These are phyloP conservation scores for Lathyrus sativus DNA, from an alignment of 306 rosid species.

Conservation along the genomic window DNA sequence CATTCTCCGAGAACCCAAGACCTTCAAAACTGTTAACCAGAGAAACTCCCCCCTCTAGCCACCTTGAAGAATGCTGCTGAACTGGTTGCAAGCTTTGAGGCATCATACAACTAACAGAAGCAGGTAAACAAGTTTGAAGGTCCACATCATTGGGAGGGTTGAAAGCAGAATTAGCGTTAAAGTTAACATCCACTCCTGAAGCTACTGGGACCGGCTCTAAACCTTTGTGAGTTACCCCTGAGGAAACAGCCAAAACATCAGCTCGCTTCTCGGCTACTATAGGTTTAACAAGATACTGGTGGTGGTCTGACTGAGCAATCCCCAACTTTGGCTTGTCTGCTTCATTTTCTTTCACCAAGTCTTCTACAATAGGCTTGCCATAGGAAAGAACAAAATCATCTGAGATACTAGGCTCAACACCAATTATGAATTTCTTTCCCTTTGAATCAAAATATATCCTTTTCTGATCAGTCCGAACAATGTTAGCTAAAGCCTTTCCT, in stretches of 20 bases:
- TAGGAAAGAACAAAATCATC: conserved; percentile 50
- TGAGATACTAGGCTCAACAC: conserved; percentile 53
- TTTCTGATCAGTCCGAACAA: conserved; percentile 68
- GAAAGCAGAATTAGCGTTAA: conserved; percentile 39
- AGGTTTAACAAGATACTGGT: conserved; percentile 67
- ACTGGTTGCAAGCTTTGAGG: conserved; percentile 58
- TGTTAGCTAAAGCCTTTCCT: conserved; percentile 74
- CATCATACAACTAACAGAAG: conserved; percentile 43
- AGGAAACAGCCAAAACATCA: conserved; percentile 43
- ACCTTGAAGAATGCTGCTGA: conserved; percentile 57
- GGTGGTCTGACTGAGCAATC: conserved; percentile 46
- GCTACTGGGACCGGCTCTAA: conserved; percentile 45
- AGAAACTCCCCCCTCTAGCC: conserved; percentile 59
- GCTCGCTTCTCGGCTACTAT: conserved; percentile 65
- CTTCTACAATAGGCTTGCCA: conserved; percentile 42
- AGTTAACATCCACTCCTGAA: conserved; percentile 48
- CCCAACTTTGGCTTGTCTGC: conserved; percentile 46
- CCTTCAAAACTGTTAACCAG: conserved; percentile 60
- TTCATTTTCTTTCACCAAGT: conserved; percentile 49
- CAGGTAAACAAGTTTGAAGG: conserved; percentile 54
- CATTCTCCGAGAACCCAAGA: conserved; percentile 72
- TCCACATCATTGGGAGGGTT: conserved; percentile 39
- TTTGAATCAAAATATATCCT: conserved; percentile 61
- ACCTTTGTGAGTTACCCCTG: conserved; percentile 49
- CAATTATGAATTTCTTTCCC: conserved; percentile 66